A percentile compares a stretch with the other conserved stretches of the same genome.
Conservation (phyloP, 495 filamentous ascomycete genomes). For the Amorphotheca resinae region DNA sequence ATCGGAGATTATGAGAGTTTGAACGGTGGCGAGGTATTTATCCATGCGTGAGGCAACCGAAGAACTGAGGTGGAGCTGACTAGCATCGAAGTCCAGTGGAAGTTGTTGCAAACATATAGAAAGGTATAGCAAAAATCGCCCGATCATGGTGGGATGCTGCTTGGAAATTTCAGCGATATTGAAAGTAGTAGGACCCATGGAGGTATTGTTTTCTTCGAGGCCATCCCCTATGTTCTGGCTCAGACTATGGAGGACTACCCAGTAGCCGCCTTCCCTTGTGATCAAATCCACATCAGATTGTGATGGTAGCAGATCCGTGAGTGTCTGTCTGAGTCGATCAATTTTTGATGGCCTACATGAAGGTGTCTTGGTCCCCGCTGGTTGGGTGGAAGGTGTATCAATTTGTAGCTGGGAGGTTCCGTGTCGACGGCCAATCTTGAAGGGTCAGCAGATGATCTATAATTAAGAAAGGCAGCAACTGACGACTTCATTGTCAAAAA, state of each 20-base stretch:
- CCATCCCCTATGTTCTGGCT: background rate
- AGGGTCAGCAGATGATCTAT: slow-evolving; percentile 7
- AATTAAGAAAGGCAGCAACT: background rate
- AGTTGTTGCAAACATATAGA: slow-evolving; percentile 36
- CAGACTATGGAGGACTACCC: slow-evolving; percentile 18
- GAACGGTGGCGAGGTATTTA: slow-evolving; percentile 27
- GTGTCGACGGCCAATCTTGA: slow-evolving; percentile 19
- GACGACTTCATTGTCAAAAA: slow-evolving; percentile 18
- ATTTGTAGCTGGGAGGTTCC: slow-evolving; percentile 10
- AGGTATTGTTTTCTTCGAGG: slow-evolving; percentile 14
- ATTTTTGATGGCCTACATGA: slow-evolving; percentile 20
- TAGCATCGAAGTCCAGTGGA: slow-evolving; percentile 18
- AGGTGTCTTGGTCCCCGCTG: slow-evolving; percentile 13
- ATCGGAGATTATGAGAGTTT: slow-evolving; percentile 32
- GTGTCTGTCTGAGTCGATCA: slow-evolving; percentile 21
- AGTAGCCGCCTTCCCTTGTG: slow-evolving; percentile 17
- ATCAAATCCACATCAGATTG: slow-evolving; percentile 28
- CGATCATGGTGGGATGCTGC: slow-evolving; percentile 32
- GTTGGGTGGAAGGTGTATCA: slow-evolving; percentile 7
- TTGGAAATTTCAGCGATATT: slow-evolving; percentile 22
- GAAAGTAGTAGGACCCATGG: slow-evolving; percentile 17
- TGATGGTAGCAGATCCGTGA: slow-evolving; percentile 25
- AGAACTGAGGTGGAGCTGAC: slow-evolving; percentile 21
- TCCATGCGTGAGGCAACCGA: slow-evolving; percentile 22
- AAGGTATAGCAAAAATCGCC: slow-evolving; percentile 34